phyloP scores from a whole-genome alignment of 208 protist genomes.

The Acanthamoeba lugdunensis region DNA sequence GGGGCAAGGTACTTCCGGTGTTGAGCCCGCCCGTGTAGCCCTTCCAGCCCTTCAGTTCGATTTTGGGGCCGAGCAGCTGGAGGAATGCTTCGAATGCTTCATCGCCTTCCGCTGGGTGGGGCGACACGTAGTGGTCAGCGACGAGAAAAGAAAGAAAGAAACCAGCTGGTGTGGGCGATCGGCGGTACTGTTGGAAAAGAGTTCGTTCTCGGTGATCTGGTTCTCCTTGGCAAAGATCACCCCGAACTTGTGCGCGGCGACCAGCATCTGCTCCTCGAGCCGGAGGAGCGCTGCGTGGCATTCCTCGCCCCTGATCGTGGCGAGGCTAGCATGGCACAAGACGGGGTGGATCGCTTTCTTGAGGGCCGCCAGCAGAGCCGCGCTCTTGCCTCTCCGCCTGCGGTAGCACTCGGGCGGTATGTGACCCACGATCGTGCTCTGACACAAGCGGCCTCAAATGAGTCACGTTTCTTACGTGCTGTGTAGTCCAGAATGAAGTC shows the following conservation, averaged over 20 bases:
- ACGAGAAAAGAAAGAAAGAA: not conserved
- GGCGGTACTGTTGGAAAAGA: constrained; percentile 55
- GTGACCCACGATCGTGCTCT: constrained; percentile 56
- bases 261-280: constrained; percentile 69
- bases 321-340: not conserved
- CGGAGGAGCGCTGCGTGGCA: constrained; percentile 1
- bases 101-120: constrained; percentile 3
- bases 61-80: not conserved
- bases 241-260: constrained; percentile 60
- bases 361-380: not conserved
- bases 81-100: constrained; percentile 54
- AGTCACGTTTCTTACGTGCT: not conserved
- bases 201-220: constrained; percentile 59
- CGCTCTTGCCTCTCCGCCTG: not conserved
- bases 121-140: not conserved
- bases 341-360: constrained; percentile 41
- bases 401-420: constrained; percentile 51
- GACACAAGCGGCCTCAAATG: too few species aligned
- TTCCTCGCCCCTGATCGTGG: constrained; percentile 21
- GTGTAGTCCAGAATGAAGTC: not conserved
- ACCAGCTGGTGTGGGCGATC: not conserved
- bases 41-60: constrained; percentile 52
- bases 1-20: not conserved
- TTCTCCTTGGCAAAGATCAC: constrained; percentile 62
- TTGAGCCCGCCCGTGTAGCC: constrained; percentile 61